These are phyloP conservation scores for Zymoseptoria passerinii DNA, from an alignment of 2,329 filamentous ascomycete genomes.

Conservation along the genomic window DNA sequence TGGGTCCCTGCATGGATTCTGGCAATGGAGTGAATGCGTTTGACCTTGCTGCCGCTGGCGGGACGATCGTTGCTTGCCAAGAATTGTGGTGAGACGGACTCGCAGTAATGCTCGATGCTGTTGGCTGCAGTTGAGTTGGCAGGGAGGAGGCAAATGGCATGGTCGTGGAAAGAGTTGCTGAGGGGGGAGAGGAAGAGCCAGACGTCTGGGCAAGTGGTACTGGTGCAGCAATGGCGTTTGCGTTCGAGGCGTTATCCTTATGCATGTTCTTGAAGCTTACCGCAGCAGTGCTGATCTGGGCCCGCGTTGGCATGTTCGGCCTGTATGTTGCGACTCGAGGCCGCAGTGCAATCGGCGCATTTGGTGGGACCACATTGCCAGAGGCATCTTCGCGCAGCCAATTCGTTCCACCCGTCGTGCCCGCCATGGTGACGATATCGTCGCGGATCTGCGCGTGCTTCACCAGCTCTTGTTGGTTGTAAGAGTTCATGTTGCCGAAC, in stretches of 20 bases:
- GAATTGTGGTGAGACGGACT: too few species aligned
- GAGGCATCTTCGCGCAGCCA: conserved; percentile 1
- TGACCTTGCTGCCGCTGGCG: too few species aligned
- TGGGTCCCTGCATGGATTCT: too few species aligned
- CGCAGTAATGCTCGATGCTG: too few species aligned
- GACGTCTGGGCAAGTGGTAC: too few species aligned
- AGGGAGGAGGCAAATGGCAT: too few species aligned
- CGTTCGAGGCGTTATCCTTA: neutral
- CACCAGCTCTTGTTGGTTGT: neutral
- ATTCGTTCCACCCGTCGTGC: neutral
- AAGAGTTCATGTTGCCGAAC: neutral
- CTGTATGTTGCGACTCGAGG: neutral
- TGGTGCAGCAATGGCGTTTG: too few species aligned
- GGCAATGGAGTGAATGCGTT: too few species aligned
- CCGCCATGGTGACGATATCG: neutral
- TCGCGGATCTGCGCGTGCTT: neutral
- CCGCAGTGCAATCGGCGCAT: neutral
- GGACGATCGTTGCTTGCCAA: too few species aligned
- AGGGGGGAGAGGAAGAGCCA: too few species aligned
- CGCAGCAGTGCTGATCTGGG: neutral
- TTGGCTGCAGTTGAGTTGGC: too few species aligned
- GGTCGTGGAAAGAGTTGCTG: too few species aligned
- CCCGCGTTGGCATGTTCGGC: neutral
- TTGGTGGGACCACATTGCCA: neutral
- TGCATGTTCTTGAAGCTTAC: neutral